Base-by-base conservation (phyloP, 1,284 basidiomycete species). In the Boletellus deceptivus region DNA sequence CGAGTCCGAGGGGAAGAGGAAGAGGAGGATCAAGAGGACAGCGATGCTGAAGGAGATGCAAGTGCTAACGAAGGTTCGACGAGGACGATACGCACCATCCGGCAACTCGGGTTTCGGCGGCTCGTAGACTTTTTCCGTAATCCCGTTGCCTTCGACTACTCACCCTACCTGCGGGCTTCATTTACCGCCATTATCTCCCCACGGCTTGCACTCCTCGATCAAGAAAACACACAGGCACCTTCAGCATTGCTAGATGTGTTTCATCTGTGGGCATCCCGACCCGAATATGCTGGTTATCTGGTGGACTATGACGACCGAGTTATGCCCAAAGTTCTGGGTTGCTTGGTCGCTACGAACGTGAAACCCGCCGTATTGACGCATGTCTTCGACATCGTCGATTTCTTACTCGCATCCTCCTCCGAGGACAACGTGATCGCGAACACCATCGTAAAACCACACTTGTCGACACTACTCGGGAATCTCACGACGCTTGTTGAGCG, bases 191-290 rank as follows among this genome's bases (percentile, higher is more conserved):
- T 93, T 68, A 89, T 99, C 61, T 85, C 87, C 0, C 94, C 95
- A 0, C 88, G 95, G 17, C 74, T 99, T 24, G 73, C 81, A 0
- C 71, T 75, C 5, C 77, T 99, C 20, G 84, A 90, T 50, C 75
- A 75, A 43, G 96, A 99, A 70, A 98, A 95, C 62, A 92, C 90
- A 0, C 96, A 99, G 70, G 82, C 91, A 0, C 93, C 95, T 0
- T 96, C 94, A 0, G 87, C 93, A 0, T 75, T 98, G 25, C 75
- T 99, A 37, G 92, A 97, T 33, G 76, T 99, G 1, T 89, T 98
- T 68, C 80, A 86, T 53, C 75, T 82, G 3, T 97, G 96, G 87
- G 83, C 91, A 0, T 67, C 75, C 9, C 76, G 80, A 24, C 72
- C 73, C 1, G 77, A 85, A 10, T 81, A 86, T 51, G 76, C 82